Conservation (phyloP, 805 yeast species). For the Candida ovalis region DNA sequence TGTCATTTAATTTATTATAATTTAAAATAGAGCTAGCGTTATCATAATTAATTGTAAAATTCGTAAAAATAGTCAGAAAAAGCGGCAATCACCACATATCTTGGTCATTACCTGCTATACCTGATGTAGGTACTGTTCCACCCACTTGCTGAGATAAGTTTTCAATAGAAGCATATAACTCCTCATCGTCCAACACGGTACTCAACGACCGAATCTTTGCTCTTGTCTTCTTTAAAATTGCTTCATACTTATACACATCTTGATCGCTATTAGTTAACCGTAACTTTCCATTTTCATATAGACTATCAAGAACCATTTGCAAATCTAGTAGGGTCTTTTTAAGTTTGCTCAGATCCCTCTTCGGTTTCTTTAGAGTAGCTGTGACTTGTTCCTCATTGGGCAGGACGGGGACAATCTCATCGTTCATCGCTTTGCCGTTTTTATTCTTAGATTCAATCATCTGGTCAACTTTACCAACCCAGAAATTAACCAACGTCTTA, state of each 20-base stretch:
- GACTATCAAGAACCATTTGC: constrained; percentile 17
- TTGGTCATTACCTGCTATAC: constrained; percentile 19
- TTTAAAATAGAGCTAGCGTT: background rate
- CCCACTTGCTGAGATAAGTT: constrained; percentile 17
- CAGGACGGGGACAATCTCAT: too few relatives aligned
- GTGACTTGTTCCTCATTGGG: background rate
- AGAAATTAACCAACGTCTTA: constrained; percentile 45
- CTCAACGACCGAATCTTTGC: constrained; percentile 28
- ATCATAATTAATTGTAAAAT: constrained; percentile 5
- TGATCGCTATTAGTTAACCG: constrained; percentile 23
- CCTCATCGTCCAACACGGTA: constrained; percentile 20
- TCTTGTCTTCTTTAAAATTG: constrained; percentile 22
- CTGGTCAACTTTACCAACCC: constrained; percentile 24
- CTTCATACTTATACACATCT: constrained; percentile 27
- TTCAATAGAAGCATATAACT: constrained; percentile 22
- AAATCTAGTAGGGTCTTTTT: constrained; percentile 14
- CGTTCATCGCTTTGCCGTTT: background rate
- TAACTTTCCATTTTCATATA: constrained; percentile 19
- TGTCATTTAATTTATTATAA: background rate
- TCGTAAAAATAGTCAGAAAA: too few relatives aligned
- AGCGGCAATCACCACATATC: constrained; percentile 31
- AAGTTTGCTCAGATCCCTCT: constrained; percentile 15
- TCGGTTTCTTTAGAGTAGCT: constrained; percentile 13
- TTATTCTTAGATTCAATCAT: background rate
- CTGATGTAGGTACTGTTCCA: constrained; percentile 24